Percentiles rank a stretch among this genome's conserved stretches.
phyloP scores from a whole-genome alignment of 1,284 basidiomycete species.

The Melampsora larici-populina region DNA sequence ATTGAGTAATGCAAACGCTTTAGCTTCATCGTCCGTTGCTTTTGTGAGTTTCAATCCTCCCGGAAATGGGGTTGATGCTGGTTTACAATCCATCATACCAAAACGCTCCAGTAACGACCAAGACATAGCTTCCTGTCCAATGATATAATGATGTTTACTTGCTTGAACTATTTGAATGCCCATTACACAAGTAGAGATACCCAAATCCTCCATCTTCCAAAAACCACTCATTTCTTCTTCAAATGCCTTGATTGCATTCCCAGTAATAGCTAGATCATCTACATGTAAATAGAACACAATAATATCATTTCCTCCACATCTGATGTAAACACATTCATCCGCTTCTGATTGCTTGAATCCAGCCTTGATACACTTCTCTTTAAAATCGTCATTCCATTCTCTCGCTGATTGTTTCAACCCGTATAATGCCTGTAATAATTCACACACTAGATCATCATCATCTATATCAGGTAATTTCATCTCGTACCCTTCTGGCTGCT shows the following conservation, averaged over 20 bases:
- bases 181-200: too few species aligned
- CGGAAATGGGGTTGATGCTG: too few species aligned
- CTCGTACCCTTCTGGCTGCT: background rate
- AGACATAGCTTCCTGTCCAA: too few species aligned
- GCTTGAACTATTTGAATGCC: too few species aligned
- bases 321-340: background rate
- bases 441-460: background rate
- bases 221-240: background rate
- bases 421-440: background rate
- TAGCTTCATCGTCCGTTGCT: slow-evolving; percentile 4
- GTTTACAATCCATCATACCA: too few species aligned
- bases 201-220: too few species aligned
- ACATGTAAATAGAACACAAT: too few species aligned
- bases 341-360: background rate
- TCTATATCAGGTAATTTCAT: background rate
- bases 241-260: background rate
- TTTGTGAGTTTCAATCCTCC: too few species aligned
- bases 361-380: background rate
- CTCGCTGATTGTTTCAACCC: background rate
- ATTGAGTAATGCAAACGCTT: background rate
- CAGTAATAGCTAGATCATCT: background rate
- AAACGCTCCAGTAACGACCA: too few species aligned
- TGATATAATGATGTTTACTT: too few species aligned
- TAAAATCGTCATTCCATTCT: background rate
- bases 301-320: background rate